Evolutionary conservation across 148 eudicot species (phyloP), one percentile per base, ranked within the genome.

Genomic region (Chenopodium formosanum): DNA sequence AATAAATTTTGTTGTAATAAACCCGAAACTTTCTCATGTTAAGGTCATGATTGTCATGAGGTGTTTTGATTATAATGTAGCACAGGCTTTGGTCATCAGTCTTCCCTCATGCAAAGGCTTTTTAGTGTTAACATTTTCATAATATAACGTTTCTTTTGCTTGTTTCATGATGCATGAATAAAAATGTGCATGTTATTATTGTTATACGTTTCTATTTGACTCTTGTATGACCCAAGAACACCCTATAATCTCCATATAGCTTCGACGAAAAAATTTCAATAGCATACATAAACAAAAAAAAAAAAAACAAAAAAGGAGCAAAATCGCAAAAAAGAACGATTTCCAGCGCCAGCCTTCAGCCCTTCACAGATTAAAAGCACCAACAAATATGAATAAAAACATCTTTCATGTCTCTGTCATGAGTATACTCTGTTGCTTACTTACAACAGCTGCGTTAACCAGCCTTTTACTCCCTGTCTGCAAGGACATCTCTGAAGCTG

Each of bases 401-500:
- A 27, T 44, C 31, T 16, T 16, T 2, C 3, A 10, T 13, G 23
- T 46, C 71, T 4, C 50, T 17, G 9, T 78, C 7, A 19, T 48
- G 25, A 29, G 31, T 27, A 1, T 77, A 74, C 58, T 60, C 27
- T 19, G n/a, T 44, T 58, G 32, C 20, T 69, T 20, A 19, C 23
- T 34, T 19, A 58, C 80, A 46, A 60, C 23, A 20, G 56, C 19
- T 22, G 67, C 79, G 58, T 50, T 50, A 6, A 76, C 72, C 34
- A 78, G 60, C 46, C 77, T 82, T 17, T 63, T 62, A 7, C 50
- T 31, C 8, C 34, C 70, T 4, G 13, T 77, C 10, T 82, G 84
- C 80, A 82, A 71, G 63, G 7, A 70, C 22, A 29, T 82, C 3
- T 31, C 80, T 27, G 22, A 62, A 46, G 20, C 53, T 9, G 84